A percentile compares a stretch with the other conserved stretches of the same genome.
These are phyloP conservation scores for Euphorbia schlechtendalii DNA, from an alignment of 441 rosid genomes.

Conservation along the genomic window DNA sequence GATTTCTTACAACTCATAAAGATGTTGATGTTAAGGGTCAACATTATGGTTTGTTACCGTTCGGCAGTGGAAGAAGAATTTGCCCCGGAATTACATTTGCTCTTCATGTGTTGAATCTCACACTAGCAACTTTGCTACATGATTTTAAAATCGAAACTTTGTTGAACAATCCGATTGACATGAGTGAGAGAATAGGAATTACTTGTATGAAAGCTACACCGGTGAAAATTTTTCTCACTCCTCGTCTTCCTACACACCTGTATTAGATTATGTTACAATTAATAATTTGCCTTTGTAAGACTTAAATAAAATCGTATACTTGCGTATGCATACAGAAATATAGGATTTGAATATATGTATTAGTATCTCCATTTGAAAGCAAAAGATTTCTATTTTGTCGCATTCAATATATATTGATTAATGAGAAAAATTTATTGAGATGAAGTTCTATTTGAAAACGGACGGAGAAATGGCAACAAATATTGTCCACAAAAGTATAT, in stretches of 20 bases:
- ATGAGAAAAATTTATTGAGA: too few relatives aligned
- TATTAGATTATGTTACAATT: not conserved
- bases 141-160: constrained; percentile 26
- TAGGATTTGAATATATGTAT: not conserved
- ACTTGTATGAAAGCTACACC: constrained; percentile 28
- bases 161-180: constrained; percentile 19
- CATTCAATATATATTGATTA: too few relatives aligned
- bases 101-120: constrained; percentile 22
- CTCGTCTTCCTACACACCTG: constrained; percentile 29
- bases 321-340: not conserved
- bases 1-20: too few relatives aligned
- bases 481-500: too few relatives aligned
- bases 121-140: constrained; percentile 29
- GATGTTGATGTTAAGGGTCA: constrained; percentile 28
- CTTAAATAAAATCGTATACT: too few relatives aligned
- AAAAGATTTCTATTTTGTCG: too few relatives aligned
- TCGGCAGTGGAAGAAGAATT: constrained; percentile 30
- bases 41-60: constrained; percentile 29
- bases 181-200: constrained; percentile 29
- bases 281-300: too few relatives aligned
- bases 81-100: too few relatives aligned
- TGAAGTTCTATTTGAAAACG: too few relatives aligned
- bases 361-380: too few relatives aligned
- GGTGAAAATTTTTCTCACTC: constrained; percentile 26
- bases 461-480: too few relatives aligned